phyloP scores from a whole-genome alignment of 73 alveolate species.

The Tetrahymena thermophila region DNA sequence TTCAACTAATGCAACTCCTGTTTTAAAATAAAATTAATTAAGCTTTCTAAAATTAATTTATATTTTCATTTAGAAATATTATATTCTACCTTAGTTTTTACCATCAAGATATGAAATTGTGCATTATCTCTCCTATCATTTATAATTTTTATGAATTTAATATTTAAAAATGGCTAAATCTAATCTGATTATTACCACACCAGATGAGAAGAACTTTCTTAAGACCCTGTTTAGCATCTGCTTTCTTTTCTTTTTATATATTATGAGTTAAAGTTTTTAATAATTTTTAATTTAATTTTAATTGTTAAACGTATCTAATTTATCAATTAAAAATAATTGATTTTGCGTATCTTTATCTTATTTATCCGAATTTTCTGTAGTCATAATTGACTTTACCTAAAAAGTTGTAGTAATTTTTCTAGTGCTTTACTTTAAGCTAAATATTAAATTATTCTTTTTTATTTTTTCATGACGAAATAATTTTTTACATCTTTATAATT shows the following conservation, averaged over 20 bases:
- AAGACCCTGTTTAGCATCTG: background rate
- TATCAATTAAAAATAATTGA: background rate
- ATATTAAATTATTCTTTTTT: too few species aligned
- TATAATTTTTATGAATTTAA: background rate
- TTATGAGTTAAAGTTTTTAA: background rate
- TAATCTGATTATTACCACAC: background rate
- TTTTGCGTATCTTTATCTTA: background rate
- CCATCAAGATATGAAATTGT: background rate
- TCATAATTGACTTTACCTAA: background rate
- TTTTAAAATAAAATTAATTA: background rate
- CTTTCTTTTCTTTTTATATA: background rate
- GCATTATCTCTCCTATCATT: background rate
- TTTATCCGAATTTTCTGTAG: background rate
- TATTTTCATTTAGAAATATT: background rate
- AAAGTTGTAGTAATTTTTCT: background rate
- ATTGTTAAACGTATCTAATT: background rate
- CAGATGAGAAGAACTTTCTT: background rate
- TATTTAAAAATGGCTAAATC: background rate
- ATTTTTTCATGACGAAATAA: background rate
- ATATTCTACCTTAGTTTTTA: background rate
- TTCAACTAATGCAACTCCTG: conserved; percentile 45
- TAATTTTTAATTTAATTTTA: background rate
- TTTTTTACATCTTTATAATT: background rate
- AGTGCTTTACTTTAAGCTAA: background rate
- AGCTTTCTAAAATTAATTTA: too few species aligned